Percentiles rank a stretch among this genome's conserved stretches.
phyloP scores from a whole-genome alignment of 1,284 basidiomycete genomes.

The Trametes versicolor region DNA sequence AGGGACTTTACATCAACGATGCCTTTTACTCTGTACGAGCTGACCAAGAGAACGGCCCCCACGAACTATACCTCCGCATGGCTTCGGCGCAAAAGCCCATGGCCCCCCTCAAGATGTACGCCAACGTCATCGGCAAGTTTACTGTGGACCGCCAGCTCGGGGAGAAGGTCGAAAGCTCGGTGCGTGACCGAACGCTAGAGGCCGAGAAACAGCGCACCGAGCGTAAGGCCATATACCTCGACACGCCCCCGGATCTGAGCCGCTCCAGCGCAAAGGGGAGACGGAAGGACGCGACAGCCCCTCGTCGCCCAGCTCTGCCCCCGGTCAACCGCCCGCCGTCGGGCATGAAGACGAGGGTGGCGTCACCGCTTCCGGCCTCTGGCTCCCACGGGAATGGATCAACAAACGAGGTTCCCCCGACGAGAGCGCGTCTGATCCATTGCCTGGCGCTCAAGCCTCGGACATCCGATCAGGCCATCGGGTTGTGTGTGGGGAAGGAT shows the following conservation, averaged over 20 bases:
- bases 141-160: conserved; percentile 67
- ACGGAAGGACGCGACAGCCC: conserved; percentile 30
- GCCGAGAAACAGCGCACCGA: conserved; percentile 65
- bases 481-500: conserved; percentile 35
- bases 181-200: conserved; percentile 64
- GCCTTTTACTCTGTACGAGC: conserved; percentile 67
- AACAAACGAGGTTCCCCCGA: conserved; percentile 6
- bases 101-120: conserved; percentile 75
- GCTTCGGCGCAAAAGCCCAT: conserved; percentile 63
- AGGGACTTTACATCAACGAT: conserved; percentile 75
- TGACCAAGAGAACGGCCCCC: conserved; percentile 60
- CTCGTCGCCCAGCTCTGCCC: conserved; percentile 20
- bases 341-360: conserved; percentile 20
- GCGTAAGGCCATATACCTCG: conserved; percentile 63
- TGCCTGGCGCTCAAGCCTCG: conserved; percentile 60
- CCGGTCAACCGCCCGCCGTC: conserved; percentile 22
- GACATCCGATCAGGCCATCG: conserved; percentile 48
- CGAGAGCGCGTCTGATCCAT: conserved; percentile 59
- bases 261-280: conserved; percentile 39
- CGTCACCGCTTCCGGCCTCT: conserved; percentile 31
- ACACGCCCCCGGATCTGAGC: conserved; percentile 45
- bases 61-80: conserved; percentile 77
- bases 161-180: conserved; percentile 57
- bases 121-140: conserved; percentile 74
- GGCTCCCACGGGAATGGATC: conserved; percentile 33